A percentile compares a stretch with the other conserved stretches of the same genome.
phyloP scores from a whole-genome alignment of 495 filamentous ascomycete genomes.

The Elaphomyces granulatus region DNA sequence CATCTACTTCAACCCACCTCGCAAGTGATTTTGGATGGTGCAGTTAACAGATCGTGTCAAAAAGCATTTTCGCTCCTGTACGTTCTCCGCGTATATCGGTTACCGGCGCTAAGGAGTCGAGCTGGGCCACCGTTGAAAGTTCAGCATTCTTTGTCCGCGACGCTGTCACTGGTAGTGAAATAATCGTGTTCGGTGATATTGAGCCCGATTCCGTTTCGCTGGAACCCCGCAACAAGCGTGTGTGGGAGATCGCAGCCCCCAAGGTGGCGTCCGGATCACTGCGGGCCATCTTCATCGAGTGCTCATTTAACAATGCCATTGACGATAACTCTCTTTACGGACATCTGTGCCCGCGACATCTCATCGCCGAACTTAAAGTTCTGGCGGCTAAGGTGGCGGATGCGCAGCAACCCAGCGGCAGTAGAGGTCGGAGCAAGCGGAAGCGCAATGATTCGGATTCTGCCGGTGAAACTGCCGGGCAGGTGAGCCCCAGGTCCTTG shows the following conservation, averaged over 20 bases:
- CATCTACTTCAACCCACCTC: too few species aligned
- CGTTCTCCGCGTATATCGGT: constrained; percentile 15
- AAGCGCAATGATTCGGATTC: constrained; percentile 14
- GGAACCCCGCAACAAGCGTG: constrained; percentile 56
- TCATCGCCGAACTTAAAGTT: constrained; percentile 58
- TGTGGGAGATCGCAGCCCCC: constrained; percentile 77
- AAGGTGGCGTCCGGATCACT: constrained; percentile 59
- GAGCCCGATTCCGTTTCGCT: constrained; percentile 80
- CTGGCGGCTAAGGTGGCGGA: constrained; percentile 51
- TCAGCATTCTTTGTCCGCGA: constrained; percentile 86
- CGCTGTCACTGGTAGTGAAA: constrained; percentile 48
- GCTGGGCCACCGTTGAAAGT: constrained; percentile 49
- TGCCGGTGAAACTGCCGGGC: constrained; percentile 2
- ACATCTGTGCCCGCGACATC: constrained; percentile 69
- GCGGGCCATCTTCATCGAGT: constrained; percentile 83
- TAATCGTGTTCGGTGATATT: constrained; percentile 89
- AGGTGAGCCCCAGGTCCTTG: constrained; percentile 18
- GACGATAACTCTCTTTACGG: constrained; percentile 67
- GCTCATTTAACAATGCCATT: constrained; percentile 69
- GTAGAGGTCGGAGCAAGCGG: constrained; percentile 14
- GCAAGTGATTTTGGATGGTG: too few species aligned
- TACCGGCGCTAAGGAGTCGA: constrained; percentile 14
- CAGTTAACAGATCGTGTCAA: too few species aligned
- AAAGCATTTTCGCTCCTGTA: constrained; percentile 19
- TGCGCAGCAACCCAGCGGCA: constrained; percentile 5